A percentile compares a stretch with the other conserved stretches of the same genome.
These are phyloP conservation scores for Skeletonema marinoi DNA, from an alignment of 108 stramenopile species.

Conservation along the genomic window DNA sequence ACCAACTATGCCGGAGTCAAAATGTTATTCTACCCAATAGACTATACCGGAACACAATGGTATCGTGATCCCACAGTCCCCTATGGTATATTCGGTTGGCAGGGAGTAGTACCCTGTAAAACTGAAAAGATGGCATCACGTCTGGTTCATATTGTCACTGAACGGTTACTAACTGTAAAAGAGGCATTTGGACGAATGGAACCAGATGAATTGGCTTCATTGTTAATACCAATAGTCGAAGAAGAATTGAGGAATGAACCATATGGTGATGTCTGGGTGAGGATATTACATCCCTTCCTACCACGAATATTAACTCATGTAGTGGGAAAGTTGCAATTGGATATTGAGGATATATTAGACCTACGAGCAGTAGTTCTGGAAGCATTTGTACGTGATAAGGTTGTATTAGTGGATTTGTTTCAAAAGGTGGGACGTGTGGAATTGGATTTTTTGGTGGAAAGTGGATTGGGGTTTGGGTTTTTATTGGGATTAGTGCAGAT, in stretches of 20 bases:
- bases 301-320: slow-evolving; percentile 57
- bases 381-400: slow-evolving; percentile 77
- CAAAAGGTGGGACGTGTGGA: slow-evolving; percentile 85
- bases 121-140: slow-evolving; percentile 79
- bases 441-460: slow-evolving; percentile 86
- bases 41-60: slow-evolving; percentile 63
- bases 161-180: slow-evolving; percentile 56
- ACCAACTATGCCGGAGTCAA: slow-evolving; percentile 67
- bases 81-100: slow-evolving; percentile 81
- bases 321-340: slow-evolving; percentile 52
- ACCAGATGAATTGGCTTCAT: slow-evolving; percentile 45
- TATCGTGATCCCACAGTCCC: slow-evolving; percentile 55
- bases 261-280: slow-evolving; percentile 30
- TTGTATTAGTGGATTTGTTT: slow-evolving; percentile 83
- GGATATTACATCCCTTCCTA: slow-evolving; percentile 49
- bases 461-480: slow-evolving; percentile 94
- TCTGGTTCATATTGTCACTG: slow-evolving; percentile 71
- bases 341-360: slow-evolving; percentile 73
- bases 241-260: slow-evolving; percentile 42
- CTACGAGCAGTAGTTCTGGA: slow-evolving; percentile 62
- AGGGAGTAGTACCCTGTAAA: slow-evolving; percentile 83
- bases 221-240: slow-evolving; percentile 58
- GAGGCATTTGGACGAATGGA: slow-evolving; percentile 73
- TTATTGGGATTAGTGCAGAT: slow-evolving; percentile 92
- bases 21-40: slow-evolving; percentile 82